Base-by-base conservation (phyloP, 129 eudicot species). In the Tanacetum coccineum region DNA sequence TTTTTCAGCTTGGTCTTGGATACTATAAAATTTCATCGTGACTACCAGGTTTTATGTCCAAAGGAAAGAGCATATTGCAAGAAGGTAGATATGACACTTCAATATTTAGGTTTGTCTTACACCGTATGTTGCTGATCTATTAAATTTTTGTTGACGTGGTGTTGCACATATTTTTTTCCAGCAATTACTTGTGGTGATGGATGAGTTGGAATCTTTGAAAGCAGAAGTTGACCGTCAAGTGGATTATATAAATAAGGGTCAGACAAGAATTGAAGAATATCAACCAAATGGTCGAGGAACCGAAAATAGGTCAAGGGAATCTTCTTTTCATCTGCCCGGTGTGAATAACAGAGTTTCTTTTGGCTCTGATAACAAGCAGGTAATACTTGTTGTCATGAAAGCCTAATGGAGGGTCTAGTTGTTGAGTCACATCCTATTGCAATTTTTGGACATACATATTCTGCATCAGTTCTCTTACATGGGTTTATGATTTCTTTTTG, bases 1-100 rank as follows among this genome's bases (percentile, higher is more conserved):
- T 61, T 46, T 52, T 51, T 52, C 91, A 93, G 98, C 66, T 86
- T 93, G 90, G 89, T 88, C 65, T 62, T 84, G 49, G 98, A 93
- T 79, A 93, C 98, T 22, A 93, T 93, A 74, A 91, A 83, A 28
- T 76, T 61, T 70, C 98, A 93, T 81, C 87, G 92, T 59, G 98
- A 93, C 87, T 93, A 86, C 81, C 87, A 66, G 64, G 74, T 69
- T 70, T 79, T 75, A 54, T 71, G 80, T 70, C 50, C 74, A 32
- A 86, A 76, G 76, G 98, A 93, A 74, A 81, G 85, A 62, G 58
- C 75, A 14, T 74, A 42, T 66, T 74, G 78, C 81, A 93, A 53
- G 70, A 88, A 87, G 98, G 98, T 89, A 70, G 67, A 62, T 71
- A 51, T 44, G 64, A 58, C 66, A 17, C 47, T 25, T 49, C 40